These are phyloP conservation scores for Coprinopsis sp. DNA, from an alignment of 768 basidiomycete genomes.

Conservation along the genomic window DNA sequence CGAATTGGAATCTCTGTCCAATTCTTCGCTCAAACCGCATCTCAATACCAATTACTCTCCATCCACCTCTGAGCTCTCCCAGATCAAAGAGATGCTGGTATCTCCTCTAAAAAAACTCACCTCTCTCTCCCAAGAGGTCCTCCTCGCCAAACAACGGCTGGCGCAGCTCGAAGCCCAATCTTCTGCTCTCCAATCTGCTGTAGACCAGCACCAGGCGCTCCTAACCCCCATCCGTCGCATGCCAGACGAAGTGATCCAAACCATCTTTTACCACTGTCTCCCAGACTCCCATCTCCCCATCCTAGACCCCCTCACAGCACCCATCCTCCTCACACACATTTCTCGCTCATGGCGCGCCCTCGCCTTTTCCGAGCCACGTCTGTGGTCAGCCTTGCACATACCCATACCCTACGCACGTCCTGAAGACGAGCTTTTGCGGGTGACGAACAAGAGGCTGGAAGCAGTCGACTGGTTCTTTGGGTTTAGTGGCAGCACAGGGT, in stretches of 20 bases:
- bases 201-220: conserved; percentile 1
- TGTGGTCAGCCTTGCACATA: conserved; percentile 11
- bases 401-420: conserved; percentile 3
- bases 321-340: conserved; percentile 11
- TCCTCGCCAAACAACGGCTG: not conserved
- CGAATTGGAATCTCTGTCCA: too few species aligned
- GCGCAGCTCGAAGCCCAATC: not conserved
- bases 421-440: too few species aligned
- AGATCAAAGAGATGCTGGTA: not conserved
- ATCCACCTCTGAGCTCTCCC: not conserved
- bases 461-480: too few species aligned
- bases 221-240: conserved; percentile 1
- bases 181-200: not conserved
- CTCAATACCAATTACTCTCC: conserved; percentile 1
- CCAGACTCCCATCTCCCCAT: conserved; percentile 9
- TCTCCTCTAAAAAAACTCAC: not conserved
- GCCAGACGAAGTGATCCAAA: conserved; percentile 11
- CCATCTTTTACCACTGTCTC: conserved; percentile 14
- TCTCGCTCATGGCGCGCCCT: conserved; percentile 12
- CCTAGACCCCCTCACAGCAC: conserved; percentile 6
- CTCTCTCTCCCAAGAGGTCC: not conserved
- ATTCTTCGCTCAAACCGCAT: not conserved
- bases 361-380: conserved; percentile 10
- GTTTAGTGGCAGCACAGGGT: too few species aligned
- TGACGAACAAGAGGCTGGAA: too few species aligned